Conservation (phyloP, 805 yeast species). For the Hanseniaspora osmophila region DNA sequence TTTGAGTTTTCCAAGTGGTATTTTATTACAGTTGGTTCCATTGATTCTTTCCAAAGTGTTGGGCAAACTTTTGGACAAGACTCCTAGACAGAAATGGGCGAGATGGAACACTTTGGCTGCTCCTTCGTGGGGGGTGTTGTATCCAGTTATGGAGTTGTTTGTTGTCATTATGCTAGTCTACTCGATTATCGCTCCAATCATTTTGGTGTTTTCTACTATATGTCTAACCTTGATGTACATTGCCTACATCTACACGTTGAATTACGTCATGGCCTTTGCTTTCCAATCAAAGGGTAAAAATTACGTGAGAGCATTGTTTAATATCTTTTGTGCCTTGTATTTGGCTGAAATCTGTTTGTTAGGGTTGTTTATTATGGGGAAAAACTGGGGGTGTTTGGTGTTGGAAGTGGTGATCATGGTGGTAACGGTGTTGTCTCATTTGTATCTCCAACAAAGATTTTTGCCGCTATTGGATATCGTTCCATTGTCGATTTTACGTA, state of each 20-base stretch:
- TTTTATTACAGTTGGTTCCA: conserved; percentile 60
- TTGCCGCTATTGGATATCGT: conserved; percentile 53
- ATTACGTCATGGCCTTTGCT: conserved; percentile 47
- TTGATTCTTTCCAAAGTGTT: conserved; percentile 58
- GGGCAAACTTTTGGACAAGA: conserved; percentile 59
- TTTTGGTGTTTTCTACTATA: conserved; percentile 51
- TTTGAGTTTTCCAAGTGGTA: conserved; percentile 60
- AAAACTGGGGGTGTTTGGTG: conserved; percentile 67
- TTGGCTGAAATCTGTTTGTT: conserved; percentile 54
- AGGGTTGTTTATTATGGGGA: conserved; percentile 62
- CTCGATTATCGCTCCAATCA: conserved; percentile 64
- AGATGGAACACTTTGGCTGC: conserved; percentile 49
- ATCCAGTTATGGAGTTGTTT: conserved; percentile 65
- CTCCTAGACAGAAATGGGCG: conserved; percentile 88
- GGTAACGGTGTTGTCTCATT: conserved; percentile 45
- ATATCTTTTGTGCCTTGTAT: conserved; percentile 57
- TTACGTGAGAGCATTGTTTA: conserved; percentile 60
- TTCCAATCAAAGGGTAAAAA: conserved; percentile 57
- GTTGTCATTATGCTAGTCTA: conserved; percentile 62
- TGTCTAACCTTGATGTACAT: conserved; percentile 43
- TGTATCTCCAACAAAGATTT: conserved; percentile 44
- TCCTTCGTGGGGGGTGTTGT: conserved; percentile 70
- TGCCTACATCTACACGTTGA: conserved; percentile 49
- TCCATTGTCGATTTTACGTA: conserved; percentile 41
- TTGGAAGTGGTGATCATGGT: conserved; percentile 47